phyloP scores from a whole-genome alignment of 441 rosid species.

The Populus trichocarpa region DNA sequence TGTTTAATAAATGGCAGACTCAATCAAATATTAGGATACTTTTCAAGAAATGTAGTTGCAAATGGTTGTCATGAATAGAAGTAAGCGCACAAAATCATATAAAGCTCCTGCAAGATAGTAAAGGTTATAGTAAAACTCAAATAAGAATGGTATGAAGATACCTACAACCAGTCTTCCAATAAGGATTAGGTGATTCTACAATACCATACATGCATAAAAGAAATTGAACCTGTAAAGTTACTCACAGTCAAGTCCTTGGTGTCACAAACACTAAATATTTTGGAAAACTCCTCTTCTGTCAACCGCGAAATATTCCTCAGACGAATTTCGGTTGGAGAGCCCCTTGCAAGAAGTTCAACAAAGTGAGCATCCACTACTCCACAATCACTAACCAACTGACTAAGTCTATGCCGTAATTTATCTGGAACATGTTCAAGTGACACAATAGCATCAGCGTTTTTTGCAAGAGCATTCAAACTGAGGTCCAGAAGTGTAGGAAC shows the following conservation, averaged over 20 bases:
- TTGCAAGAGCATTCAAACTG: conserved; percentile 30
- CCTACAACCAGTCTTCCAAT: not conserved
- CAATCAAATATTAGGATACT: not conserved
- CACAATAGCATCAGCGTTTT: conserved; percentile 28
- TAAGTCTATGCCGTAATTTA: conserved; percentile 30
- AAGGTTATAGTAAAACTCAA: not conserved
- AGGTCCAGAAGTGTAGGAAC: conserved; percentile 34
- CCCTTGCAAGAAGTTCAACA: conserved; percentile 33
- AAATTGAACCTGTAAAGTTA: not conserved
- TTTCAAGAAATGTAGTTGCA: not conserved
- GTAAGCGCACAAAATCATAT: not conserved
- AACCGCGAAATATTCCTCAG: conserved; percentile 25
- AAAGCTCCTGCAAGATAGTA: not conserved
- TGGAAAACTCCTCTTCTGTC: conserved; percentile 28
- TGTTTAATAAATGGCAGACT: not conserved
- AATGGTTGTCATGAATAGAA: not conserved
- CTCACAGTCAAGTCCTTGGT: conserved; percentile 31
- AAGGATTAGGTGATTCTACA: not conserved
- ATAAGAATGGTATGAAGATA: not conserved
- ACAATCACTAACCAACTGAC: conserved; percentile 20
- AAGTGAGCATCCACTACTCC: conserved; percentile 28
- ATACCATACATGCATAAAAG: not conserved
- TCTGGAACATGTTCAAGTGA: conserved; percentile 43
- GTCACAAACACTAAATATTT: conserved; percentile 31
- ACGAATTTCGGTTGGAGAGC: conserved; percentile 35